Conservation (phyloP, 306 rosid species). For the Leucaena leucocephala region DNA sequence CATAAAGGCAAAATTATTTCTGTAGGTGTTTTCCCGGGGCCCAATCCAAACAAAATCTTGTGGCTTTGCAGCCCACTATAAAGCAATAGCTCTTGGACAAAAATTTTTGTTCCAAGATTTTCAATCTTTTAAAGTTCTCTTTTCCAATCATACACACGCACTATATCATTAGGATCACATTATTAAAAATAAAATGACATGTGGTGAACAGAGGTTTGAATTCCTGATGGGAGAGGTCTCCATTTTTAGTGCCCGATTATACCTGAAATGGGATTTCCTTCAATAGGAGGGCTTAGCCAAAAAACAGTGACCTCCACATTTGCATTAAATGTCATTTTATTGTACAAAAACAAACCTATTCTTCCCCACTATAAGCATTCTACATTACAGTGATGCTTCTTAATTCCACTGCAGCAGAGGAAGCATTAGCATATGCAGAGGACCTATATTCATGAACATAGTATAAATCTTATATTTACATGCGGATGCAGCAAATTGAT, state of each 20-base stretch:
- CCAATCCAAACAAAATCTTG: not conserved
- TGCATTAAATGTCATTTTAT: not conserved
- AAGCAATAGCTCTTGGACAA: not conserved
- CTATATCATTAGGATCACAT: not conserved
- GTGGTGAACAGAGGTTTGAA: too few relatives aligned
- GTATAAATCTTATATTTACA: not conserved
- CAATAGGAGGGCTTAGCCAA: too few relatives aligned
- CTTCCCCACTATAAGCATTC: not conserved
- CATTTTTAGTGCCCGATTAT: too few relatives aligned
- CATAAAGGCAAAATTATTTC: not conserved
- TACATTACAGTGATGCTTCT: not conserved
- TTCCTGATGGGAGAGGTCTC: too few relatives aligned
- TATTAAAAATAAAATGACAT: not conserved
- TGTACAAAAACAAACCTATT: not conserved
- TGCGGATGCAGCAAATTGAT: not conserved
- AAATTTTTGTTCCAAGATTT: not conserved
- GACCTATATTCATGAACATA: slow-evolving; percentile 25
- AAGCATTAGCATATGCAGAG: slow-evolving; percentile 19
- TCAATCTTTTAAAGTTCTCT: not conserved
- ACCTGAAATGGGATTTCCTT: too few relatives aligned
- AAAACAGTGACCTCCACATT: not conserved
- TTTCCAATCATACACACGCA: not conserved
- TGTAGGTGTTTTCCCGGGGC: too few relatives aligned
- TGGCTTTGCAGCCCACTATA: not conserved
- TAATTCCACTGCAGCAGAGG: slow-evolving; percentile 19